Evolutionary conservation across 2,329 filamentous ascomycete species (phyloP).

Genomic region (Claviceps africana): DNA sequence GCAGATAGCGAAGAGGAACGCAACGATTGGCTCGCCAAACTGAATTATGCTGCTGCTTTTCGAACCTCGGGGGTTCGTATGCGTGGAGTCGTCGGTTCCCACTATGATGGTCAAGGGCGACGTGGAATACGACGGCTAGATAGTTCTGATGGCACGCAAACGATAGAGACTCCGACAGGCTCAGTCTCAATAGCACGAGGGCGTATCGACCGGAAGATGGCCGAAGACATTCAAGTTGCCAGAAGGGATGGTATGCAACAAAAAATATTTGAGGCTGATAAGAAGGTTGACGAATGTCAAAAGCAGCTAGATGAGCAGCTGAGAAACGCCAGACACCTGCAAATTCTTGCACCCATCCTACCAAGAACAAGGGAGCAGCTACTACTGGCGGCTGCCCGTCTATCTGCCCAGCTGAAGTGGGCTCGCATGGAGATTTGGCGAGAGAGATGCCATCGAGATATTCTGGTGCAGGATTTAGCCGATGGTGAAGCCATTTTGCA

Average conservation of each 20-base stretch:
- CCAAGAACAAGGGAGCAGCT: slow-evolving; percentile 79
- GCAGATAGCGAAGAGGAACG: slow-evolving; percentile 83
- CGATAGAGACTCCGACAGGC: slow-evolving; percentile 56
- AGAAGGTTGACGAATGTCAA: slow-evolving; percentile 57
- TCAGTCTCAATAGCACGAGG: slow-evolving; percentile 61
- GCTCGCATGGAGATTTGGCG: slow-evolving; percentile 88
- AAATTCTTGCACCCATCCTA: slow-evolving; percentile 79
- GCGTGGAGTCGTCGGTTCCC: slow-evolving; percentile 70
- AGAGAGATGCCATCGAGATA: slow-evolving; percentile 78
- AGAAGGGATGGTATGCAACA: slow-evolving; percentile 69
- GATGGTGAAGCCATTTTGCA: slow-evolving; percentile 41
- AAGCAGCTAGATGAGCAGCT: slow-evolving; percentile 72
- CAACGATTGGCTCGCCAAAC: slow-evolving; percentile 91
- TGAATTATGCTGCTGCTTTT: slow-evolving; percentile 94
- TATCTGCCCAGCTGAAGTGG: slow-evolving; percentile 86
- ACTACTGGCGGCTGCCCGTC: slow-evolving; percentile 67
- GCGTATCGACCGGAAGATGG: slow-evolving; percentile 66
- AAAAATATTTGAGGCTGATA: slow-evolving; percentile 72
- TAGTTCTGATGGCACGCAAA: slow-evolving; percentile 42
- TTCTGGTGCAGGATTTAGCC: slow-evolving; percentile 70
- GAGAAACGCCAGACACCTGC: slow-evolving; percentile 78
- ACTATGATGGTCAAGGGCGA: slow-evolving; percentile 69
- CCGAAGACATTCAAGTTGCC: slow-evolving; percentile 71
- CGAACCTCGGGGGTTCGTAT: slow-evolving; percentile 82
- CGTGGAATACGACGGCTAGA: slow-evolving; percentile 60